phyloP scores from a whole-genome alignment of 2,329 filamentous ascomycete species.

The Westerdykella ornata region DNA sequence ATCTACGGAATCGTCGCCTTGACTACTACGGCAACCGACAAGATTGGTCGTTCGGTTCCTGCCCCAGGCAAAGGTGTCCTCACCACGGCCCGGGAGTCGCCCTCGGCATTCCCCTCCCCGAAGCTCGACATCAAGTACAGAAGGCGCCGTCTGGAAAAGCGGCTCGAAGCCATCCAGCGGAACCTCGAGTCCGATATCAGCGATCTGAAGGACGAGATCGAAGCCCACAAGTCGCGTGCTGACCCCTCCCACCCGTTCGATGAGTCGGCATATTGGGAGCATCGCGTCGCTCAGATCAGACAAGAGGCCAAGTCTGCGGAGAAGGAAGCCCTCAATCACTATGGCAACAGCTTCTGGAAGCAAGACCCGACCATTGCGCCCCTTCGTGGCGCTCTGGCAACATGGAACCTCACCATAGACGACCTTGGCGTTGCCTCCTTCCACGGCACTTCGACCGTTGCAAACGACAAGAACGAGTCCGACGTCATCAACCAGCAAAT shows the following conservation, averaged over 20 bases:
- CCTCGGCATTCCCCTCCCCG: constrained; percentile 88
- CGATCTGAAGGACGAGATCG: constrained; percentile 85
- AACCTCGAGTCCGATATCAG: constrained; percentile 95
- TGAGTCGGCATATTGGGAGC: constrained; percentile 76
- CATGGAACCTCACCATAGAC: constrained; percentile 36
- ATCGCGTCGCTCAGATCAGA: constrained; percentile 80
- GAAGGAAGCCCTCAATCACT: constrained; percentile 83
- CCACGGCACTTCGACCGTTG: constrained; percentile 46
- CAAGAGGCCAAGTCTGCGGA: constrained; percentile 82
- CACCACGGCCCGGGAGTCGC: constrained; percentile 85
- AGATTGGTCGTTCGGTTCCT: constrained; percentile 95
- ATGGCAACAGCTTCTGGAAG: constrained; percentile 99
- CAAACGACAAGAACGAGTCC: constrained; percentile 62
- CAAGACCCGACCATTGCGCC: constrained; percentile 53
- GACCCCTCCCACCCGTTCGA: constrained; percentile 62
- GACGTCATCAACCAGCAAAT: constrained; percentile 35
- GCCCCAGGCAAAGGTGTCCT: constrained; percentile 95
- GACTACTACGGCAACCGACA: constrained; percentile 94
- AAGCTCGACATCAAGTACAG: constrained; percentile 97
- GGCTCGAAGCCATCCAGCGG: constrained; percentile 87
- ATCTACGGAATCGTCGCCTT: constrained; percentile 93
- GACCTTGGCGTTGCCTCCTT: constrained; percentile 37
- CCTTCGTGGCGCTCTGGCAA: constrained; percentile 32
- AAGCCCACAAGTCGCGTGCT: constrained; percentile 69
- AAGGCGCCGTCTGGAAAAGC: constrained; percentile 85